Percentiles rank a stretch among this genome's conserved stretches.
Conservation (phyloP, 78 protist species). For the Guillardia theta region DNA sequence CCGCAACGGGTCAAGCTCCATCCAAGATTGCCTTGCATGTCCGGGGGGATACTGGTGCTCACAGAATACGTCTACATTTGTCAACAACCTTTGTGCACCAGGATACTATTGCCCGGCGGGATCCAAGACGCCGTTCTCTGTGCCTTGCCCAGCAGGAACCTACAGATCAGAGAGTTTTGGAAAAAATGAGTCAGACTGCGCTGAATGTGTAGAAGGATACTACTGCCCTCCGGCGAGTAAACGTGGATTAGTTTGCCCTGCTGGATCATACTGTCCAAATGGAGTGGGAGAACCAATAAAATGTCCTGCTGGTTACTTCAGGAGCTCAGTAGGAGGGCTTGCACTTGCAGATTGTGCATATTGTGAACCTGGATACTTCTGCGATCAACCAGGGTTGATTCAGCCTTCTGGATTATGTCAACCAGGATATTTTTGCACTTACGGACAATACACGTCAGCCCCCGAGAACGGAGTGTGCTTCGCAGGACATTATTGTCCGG, state of each 20-base stretch:
- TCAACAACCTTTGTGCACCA: not conserved
- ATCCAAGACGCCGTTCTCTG: not conserved
- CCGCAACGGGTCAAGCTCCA: not conserved
- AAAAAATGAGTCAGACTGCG: not conserved
- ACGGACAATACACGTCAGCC: not conserved
- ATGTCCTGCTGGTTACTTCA: not conserved
- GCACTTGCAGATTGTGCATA: not conserved
- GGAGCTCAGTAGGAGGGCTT: not conserved
- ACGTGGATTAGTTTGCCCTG: not conserved
- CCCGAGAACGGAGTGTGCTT: conserved; percentile 25
- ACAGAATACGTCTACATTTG: not conserved
- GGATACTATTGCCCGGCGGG: conserved; percentile 37
- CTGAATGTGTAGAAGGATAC: not conserved
- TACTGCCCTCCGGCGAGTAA: not conserved
- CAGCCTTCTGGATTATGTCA: not conserved
- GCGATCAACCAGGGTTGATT: not conserved
- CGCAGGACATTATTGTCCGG: conserved; percentile 40
- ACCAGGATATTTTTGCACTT: not conserved
- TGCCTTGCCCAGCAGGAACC: not conserved
- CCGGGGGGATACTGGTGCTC: conserved; percentile 26
- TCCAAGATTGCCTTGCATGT: not conserved
- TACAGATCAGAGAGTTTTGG: not conserved
- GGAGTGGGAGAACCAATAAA: not conserved
- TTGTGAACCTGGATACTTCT: not conserved
- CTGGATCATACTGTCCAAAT: conserved; percentile 14